Conservation (phyloP, 208 protist genomes). For the Trypanosoma boissoni region DNA sequence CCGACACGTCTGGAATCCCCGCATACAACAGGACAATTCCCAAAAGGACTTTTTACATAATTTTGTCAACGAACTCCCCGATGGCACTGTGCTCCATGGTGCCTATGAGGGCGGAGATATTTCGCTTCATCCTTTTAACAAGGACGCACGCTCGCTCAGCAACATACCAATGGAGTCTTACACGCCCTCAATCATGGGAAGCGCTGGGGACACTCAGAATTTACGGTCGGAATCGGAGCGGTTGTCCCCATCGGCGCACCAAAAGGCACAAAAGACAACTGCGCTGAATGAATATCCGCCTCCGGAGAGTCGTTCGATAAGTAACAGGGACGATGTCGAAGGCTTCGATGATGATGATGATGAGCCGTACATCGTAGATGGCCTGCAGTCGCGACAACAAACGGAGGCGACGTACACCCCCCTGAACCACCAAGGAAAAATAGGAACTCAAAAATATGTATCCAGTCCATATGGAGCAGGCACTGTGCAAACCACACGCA, state of each 20-base stretch:
- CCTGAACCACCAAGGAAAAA: slow-evolving; percentile 19
- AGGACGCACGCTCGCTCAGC: neutral
- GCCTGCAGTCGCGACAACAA: neutral
- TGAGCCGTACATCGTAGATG: neutral
- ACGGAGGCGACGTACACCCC: slow-evolving; percentile 30
- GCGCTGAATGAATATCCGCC: neutral
- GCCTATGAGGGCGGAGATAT: neutral
- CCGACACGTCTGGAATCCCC: slow-evolving; percentile 59
- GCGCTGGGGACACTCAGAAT: no score
- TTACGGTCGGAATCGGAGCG: no score
- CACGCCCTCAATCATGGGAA: no score
- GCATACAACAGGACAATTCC: slow-evolving; percentile 32
- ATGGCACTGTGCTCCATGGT: slow-evolving; percentile 24
- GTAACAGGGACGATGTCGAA: no score
- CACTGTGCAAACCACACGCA: slow-evolving; percentile 64
- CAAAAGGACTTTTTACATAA: slow-evolving; percentile 56
- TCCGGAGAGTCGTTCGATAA: no score
- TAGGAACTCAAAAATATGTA: slow-evolving; percentile 39
- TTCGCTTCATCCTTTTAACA: neutral
- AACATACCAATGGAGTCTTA: no score
- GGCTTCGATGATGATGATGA: no score
- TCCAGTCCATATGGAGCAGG: slow-evolving; percentile 49
- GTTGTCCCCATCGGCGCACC: neutral
- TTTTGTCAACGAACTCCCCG: slow-evolving; percentile 38
- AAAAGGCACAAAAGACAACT: no score